These are phyloP conservation scores for Xylaria scruposa DNA, from an alignment of 495 filamentous ascomycete species.

Conservation along the genomic window DNA sequence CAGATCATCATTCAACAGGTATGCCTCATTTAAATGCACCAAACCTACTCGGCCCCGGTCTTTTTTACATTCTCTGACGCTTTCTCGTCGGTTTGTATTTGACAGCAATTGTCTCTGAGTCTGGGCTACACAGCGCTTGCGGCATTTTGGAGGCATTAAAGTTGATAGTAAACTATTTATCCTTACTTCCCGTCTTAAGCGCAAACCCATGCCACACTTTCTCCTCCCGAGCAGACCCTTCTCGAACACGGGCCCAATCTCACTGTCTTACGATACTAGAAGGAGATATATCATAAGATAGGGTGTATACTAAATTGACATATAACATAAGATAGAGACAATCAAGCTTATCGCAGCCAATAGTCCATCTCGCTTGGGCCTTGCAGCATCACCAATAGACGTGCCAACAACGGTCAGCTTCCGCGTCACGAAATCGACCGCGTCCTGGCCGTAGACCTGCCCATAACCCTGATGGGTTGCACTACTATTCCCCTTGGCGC, in stretches of 20 bases:
- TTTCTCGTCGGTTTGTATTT: too few species aligned
- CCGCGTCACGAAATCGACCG: constrained; percentile 58
- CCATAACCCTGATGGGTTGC: constrained; percentile 65
- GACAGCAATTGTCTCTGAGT: not conserved
- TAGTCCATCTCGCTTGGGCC: not conserved
- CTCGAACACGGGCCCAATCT: not conserved
- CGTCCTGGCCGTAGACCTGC: constrained; percentile 58
- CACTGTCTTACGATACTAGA: not conserved
- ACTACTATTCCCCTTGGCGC: constrained; percentile 61
- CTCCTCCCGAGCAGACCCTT: not conserved
- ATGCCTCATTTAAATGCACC: not conserved
- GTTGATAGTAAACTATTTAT: constrained; percentile 15
- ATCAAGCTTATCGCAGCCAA: not conserved
- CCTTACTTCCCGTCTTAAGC: not conserved
- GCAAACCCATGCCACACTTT: not conserved
- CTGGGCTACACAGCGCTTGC: not conserved
- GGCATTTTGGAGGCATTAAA: constrained; percentile 7
- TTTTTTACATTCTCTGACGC: not conserved
- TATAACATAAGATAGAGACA: not conserved
- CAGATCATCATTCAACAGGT: not conserved
- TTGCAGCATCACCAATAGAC: not conserved
- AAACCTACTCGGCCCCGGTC: not conserved
- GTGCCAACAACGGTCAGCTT: constrained; percentile 40
- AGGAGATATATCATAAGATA: not conserved
- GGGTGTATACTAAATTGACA: not conserved